These are phyloP conservation scores for Cymbidium sinense DNA, from an alignment of 106 monocot species.

Conservation along the genomic window DNA sequence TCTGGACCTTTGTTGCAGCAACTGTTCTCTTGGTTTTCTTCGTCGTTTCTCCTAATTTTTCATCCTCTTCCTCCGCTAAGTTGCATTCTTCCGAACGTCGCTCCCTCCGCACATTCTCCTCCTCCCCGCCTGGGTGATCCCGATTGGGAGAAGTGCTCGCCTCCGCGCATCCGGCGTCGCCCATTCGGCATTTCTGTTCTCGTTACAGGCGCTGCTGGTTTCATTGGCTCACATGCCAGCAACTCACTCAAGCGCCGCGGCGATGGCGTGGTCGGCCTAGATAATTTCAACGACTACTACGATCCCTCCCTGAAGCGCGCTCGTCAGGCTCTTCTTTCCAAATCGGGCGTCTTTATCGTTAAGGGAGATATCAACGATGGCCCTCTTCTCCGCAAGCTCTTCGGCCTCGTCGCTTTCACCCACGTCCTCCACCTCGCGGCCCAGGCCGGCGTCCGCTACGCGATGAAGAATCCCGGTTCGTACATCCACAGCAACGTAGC, in stretches of 20 bases:
- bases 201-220: conserved; percentile 23
- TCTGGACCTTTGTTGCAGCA: conserved; percentile 7
- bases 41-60: conserved; percentile 1
- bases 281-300: conserved; percentile 29
- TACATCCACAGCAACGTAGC: conserved; percentile 21
- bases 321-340: conserved; percentile 16
- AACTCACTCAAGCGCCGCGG: conserved; percentile 20
- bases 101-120: conserved; percentile 1
- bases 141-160: conserved; percentile 19
- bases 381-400: conserved; percentile 15
- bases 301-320: conserved; percentile 19
- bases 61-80: background rate
- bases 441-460: conserved; percentile 24
- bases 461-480: conserved; percentile 19
- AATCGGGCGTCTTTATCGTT: conserved; percentile 9
- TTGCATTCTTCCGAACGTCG: conserved; percentile 6
- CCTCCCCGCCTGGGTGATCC: conserved; percentile 12
- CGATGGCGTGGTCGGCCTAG: conserved; percentile 21
- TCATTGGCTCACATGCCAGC: conserved; percentile 18
- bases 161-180: conserved; percentile 11
- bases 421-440: conserved; percentile 22
- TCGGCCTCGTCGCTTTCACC: conserved; percentile 20
- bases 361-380: conserved; percentile 23
- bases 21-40: conserved; percentile 13
- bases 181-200: conserved; percentile 11